phyloP scores from a whole-genome alignment of 768 basidiomycete species.

The Boletus tylopilopsis region DNA sequence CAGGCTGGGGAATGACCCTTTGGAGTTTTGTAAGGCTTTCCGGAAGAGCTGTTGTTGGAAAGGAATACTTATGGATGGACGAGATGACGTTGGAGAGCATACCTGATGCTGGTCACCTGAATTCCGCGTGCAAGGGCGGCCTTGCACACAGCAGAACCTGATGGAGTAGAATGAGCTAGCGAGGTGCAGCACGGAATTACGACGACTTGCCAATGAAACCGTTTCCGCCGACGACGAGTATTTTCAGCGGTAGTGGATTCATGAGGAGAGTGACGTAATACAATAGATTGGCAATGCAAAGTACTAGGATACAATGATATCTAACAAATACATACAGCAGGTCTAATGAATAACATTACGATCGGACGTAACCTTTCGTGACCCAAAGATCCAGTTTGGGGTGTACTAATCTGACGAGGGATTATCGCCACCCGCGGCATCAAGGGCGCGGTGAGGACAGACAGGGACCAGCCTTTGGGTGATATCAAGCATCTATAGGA shows the following conservation, averaged over 20 bases:
- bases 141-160: conserved; percentile 92
- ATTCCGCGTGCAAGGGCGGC: conserved; percentile 82
- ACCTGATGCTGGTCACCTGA: conserved; percentile 90
- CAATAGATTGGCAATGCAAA: background rate
- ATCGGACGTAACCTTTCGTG: no score
- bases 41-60: conserved; percentile 75
- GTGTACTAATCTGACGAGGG: conserved; percentile 11
- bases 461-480: conserved; percentile 20
- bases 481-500: no score
- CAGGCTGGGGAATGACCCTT: conserved; percentile 89
- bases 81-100: background rate
- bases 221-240: conserved; percentile 98
- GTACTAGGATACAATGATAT: background rate
- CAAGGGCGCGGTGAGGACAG: background rate
- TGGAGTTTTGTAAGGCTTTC: conserved; percentile 79
- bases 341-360: conserved; percentile 1
- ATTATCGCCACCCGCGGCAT: conserved; percentile 32
- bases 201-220: conserved; percentile 82
- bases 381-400: background rate
- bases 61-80: background rate
- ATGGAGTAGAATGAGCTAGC: background rate
- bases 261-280: conserved; percentile 7
- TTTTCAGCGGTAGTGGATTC: conserved; percentile 43
- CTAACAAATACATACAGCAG: background rate
- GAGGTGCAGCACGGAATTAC: background rate